Evolutionary conservation across 106 monocot species (phyloP), one percentile per base, ranked within the genome.

Genomic region (Iris macrosiphon): DNA sequence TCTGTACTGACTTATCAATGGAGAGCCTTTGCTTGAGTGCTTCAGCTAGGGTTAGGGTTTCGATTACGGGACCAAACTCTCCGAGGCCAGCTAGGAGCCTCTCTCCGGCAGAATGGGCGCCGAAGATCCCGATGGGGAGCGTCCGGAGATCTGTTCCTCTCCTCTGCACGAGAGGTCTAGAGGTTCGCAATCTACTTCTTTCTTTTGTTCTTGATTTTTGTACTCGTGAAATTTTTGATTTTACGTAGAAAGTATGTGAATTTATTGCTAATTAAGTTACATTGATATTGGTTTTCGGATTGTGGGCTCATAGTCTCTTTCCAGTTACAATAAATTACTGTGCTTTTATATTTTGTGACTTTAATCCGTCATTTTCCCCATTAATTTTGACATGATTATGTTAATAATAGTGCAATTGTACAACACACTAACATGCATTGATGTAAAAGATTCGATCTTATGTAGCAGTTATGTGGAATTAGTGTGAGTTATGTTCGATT

Each of bases 1-100:
- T n/a, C n/a, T n/a, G n/a, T n/a, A n/a, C n/a, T n/a, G n/a, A n/a
- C n/a, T n/a, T n/a, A n/a, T n/a, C 21, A 54, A 74, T 74, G 74
- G 74, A 74, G 28, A 51, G 67, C 18, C 23, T 45, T 13, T 19
- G 54, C 6, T 52, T 47, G 6, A 47, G 61, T n/a, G 24, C 55
- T 31, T 46, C 74, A 5, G 7, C 29, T 17, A 55, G 23, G 38
- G n/a, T 67, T 28, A 32, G 61, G 52, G 24, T 56, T 55, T 37
- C 67, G 32, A 31, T 52, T 17, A 38, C 43, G 31, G 45, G 23
- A 20, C 45, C n/a, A 6, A 8, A 21, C 16, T 29, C 32, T 15
- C 18, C 14, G 9, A 29, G 34, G 21, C 3, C 34, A 0, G 16
- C 37, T 14, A 47, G 52, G 26, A 32, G 18, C 29, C 31, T 34